Base-by-base conservation (phyloP, 192 early-diverging fungal species). In the Coemansia sp. region DNA sequence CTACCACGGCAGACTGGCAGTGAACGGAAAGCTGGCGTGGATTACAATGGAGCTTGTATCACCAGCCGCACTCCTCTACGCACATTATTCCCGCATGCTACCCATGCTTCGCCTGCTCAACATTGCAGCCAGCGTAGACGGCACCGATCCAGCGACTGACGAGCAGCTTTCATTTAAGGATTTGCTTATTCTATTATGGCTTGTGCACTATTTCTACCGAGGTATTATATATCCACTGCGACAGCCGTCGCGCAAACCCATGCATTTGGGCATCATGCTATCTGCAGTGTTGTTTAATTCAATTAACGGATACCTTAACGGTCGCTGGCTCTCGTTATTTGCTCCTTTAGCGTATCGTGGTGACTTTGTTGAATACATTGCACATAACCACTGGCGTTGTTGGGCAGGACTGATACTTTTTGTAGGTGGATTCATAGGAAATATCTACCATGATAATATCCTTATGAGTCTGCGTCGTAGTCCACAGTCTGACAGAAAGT, bases 261-360 rank as follows among this genome's bases (percentile, higher is more conserved):
- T 83, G 82, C 69, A 70, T 32, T 1, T 69, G 31, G 69, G 67
- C 3, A 75, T 79, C 8, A 65, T 75, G 56, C 61, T 83, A 3
- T 49, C 54, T 5, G 76, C 76, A 5, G 49, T 64, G 9, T 1
- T 67, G 8, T 83, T 83, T 64, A 83, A 83, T 44, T 8, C 54
- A 3, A 14, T 83, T 18, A 83, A 83, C 58, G 82, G 73, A 16
- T 83, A 73, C 31, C 58, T 76, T 32, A 79, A 78, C 57, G 82
- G 76, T 23, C 72, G 68, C n/a, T 78, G 73, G 72, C 58, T 78
- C 25, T 49, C 60, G 5, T 24, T 49, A 12, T 65, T 54, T 53
- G 62, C 54, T 0, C 54, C 62, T 23, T 34, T 41, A 1, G 34
- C 31, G 27, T 26, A 44, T 53, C 31, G 14, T 8, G 9, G 27